Evolutionary conservation across 768 basidiomycete species (phyloP).

Genomic region (Psilocybe cyanescens): DNA sequence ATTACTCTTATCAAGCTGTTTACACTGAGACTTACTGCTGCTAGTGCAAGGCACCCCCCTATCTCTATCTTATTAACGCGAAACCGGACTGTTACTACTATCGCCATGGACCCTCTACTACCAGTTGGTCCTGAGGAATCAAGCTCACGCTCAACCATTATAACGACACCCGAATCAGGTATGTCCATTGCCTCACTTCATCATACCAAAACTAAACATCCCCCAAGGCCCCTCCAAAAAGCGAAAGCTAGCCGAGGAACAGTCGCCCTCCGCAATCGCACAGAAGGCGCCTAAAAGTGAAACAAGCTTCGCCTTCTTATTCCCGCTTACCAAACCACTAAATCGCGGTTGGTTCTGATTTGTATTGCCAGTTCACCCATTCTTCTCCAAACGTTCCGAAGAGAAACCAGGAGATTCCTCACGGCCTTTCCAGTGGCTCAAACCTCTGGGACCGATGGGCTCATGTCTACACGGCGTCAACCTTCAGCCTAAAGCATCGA

Average conservation of each 20-base stretch:
- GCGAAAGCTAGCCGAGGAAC: slow-evolving; percentile 11
- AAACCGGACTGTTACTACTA: neutral
- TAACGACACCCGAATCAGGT: neutral
- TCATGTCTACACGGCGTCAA: slow-evolving; percentile 49
- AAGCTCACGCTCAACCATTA: neutral
- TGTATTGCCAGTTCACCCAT: slow-evolving; percentile 34
- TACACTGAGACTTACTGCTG: neutral
- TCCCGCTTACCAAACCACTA: neutral
- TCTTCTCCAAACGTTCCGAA: slow-evolving; percentile 28
- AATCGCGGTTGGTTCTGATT: neutral
- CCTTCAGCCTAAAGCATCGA: slow-evolving; percentile 41
- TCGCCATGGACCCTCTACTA: neutral
- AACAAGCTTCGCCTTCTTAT: neutral
- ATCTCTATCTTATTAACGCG: neutral
- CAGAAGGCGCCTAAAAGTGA: slow-evolving; percentile 20
- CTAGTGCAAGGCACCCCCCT: neutral
- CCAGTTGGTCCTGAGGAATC: neutral
- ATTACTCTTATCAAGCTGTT: neutral
- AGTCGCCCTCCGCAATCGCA: neutral
- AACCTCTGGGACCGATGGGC: slow-evolving; percentile 37
- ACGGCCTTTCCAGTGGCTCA: slow-evolving; percentile 42
- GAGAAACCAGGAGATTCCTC: slow-evolving; percentile 7
- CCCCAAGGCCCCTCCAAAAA: slow-evolving; percentile 18
- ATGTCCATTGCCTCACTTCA: neutral
- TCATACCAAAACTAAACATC: neutral